phyloP scores from a whole-genome alignment of 495 filamentous ascomycete species.

The Staphylotrichum tortipilum region DNA sequence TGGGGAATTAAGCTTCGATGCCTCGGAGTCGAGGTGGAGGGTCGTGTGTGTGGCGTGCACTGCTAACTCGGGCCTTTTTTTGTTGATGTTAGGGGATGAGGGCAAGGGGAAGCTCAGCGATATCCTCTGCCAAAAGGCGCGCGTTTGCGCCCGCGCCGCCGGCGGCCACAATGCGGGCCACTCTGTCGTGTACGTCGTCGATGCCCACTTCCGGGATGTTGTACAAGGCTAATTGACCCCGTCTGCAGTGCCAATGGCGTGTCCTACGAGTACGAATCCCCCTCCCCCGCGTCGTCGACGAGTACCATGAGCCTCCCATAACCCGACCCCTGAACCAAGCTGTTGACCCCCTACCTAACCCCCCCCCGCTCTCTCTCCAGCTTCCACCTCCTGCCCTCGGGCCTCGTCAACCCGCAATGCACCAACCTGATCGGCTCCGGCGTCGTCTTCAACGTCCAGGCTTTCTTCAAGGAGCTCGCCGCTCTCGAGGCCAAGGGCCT shows the following conservation, averaged over 20 bases:
- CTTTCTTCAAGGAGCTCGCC: slow-evolving; percentile 79
- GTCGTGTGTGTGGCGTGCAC: not conserved
- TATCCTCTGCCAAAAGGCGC: slow-evolving; percentile 32
- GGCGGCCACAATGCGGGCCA: slow-evolving; percentile 40
- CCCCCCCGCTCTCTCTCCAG: too few relatives aligned
- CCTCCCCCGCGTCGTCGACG: not conserved
- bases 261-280: slow-evolving; percentile 21
- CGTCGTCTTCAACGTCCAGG: slow-evolving; percentile 66
- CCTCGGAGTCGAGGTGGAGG: too few relatives aligned
- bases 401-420: slow-evolving; percentile 66
- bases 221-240: slow-evolving; percentile 4
- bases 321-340: not conserved
- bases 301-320: too few relatives aligned
- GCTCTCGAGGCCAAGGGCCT: slow-evolving; percentile 65
- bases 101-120: slow-evolving; percentile 38
- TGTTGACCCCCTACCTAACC: not conserved
- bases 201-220: slow-evolving; percentile 45
- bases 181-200: slow-evolving; percentile 51
- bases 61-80: slow-evolving; percentile 7
- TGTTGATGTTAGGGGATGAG: slow-evolving; percentile 48
- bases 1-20: too few relatives aligned
- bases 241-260: slow-evolving; percentile 30
- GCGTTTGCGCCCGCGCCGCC: slow-evolving; percentile 32
- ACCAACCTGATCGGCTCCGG: slow-evolving; percentile 81
- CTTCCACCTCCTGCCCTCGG: slow-evolving; percentile 61